A percentile compares a stretch with the other conserved stretches of the same genome.
Evolutionary conservation across 805 yeast species (phyloP).

Genomic region (Lipomyces orientalis): DNA sequence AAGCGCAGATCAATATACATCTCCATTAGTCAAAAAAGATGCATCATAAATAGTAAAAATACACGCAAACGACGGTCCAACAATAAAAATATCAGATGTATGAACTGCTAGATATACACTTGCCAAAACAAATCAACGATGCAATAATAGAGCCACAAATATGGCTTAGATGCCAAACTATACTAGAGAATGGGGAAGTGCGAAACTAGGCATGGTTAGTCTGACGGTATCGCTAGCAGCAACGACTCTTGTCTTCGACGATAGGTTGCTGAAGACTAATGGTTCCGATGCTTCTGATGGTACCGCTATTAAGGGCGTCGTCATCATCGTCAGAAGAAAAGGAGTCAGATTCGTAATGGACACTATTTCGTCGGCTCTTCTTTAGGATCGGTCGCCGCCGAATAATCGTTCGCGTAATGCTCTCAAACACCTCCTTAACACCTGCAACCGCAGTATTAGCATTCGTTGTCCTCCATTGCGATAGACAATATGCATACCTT

Average conservation of each 20-base stretch:
- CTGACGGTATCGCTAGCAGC: not conserved
- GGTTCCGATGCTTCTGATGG: conserved; percentile 33
- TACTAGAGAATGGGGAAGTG: not conserved
- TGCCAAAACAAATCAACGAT: conserved; percentile 1
- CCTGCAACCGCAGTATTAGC: conserved; percentile 34
- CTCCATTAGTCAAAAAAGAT: not conserved
- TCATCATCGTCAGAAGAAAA: conserved; percentile 33
- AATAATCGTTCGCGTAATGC: conserved; percentile 43
- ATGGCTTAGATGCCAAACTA: not conserved
- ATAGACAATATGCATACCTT: conserved; percentile 21
- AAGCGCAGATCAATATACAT: not conserved
- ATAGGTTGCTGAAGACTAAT: conserved; percentile 22
- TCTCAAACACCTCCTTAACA: conserved; percentile 46
- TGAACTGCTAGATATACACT: not conserved
- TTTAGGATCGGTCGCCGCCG: conserved; percentile 39
- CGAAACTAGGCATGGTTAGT: too few species aligned
- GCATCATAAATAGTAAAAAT: not conserved
- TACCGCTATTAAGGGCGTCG: conserved; percentile 14
- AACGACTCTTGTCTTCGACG: conserved; percentile 10
- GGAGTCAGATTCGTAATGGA: conserved; percentile 35
- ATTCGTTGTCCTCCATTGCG: not conserved
- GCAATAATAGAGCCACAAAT: not conserved
- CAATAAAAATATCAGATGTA: not conserved
- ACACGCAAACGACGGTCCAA: not conserved
- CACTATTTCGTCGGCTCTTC: conserved; percentile 37